A percentile compares a stretch with the other conserved stretches of the same genome.
Conservation (phyloP, 108 stramenopile genomes). For the Fragilariopsis cylindrus region DNA sequence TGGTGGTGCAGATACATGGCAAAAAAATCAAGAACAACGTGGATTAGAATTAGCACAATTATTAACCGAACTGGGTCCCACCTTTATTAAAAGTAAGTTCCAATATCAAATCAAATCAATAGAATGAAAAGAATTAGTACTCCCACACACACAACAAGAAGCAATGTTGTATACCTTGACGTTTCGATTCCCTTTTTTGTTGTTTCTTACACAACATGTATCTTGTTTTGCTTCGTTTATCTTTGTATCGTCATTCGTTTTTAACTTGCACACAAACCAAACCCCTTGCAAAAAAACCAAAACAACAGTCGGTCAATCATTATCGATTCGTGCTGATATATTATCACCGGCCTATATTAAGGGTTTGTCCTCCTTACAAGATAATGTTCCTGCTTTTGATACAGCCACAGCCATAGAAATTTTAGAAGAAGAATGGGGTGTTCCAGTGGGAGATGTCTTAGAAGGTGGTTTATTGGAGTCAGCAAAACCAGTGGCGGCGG, state of each 20-base stretch:
- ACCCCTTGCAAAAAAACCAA: too few species aligned
- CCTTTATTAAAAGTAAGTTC: constrained; percentile 73
- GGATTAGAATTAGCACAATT: constrained; percentile 67
- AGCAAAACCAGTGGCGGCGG: constrained; percentile 86
- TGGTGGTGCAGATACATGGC: constrained; percentile 33
- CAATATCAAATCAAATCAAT: neutral
- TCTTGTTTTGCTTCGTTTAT: neutral
- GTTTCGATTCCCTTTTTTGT: neutral
- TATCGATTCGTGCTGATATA: constrained; percentile 93
- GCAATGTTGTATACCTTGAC: too few species aligned
- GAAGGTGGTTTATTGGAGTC: constrained; percentile 62
- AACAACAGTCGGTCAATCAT: constrained; percentile 83
- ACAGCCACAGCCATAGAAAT: constrained; percentile 70
- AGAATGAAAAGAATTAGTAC: too few species aligned
- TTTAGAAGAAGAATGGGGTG: constrained; percentile 88
- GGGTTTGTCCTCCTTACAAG: constrained; percentile 85
- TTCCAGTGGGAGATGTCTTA: constrained; percentile 27
- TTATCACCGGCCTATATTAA: constrained; percentile 79
- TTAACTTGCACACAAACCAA: too few species aligned
- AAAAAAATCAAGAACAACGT: constrained; percentile 55
- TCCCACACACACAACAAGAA: too few species aligned
- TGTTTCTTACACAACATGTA: neutral
- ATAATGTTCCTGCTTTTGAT: constrained; percentile 88
- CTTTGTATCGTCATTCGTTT: too few species aligned
- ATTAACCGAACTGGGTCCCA: constrained; percentile 75